These are phyloP conservation scores for Talaromyces nanjingensis DNA, from an alignment of 495 filamentous ascomycete species.

Conservation along the genomic window DNA sequence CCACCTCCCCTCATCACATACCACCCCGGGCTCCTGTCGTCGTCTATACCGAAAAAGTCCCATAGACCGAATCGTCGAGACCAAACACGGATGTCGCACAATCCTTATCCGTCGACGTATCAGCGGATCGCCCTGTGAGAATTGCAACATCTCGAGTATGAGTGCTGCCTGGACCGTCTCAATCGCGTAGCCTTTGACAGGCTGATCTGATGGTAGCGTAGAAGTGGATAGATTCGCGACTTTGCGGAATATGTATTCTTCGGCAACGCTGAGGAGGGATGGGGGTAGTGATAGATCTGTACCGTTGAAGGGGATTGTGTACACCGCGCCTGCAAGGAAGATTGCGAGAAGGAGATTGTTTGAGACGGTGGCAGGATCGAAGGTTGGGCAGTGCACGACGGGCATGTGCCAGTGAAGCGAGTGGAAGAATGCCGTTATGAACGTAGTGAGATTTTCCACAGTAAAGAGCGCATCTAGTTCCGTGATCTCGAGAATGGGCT, in stretches of 20 bases:
- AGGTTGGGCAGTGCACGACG: constrained; percentile 33
- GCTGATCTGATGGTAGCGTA: constrained; percentile 10
- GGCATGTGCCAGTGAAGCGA: constrained; percentile 34
- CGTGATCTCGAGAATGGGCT: constrained; percentile 16
- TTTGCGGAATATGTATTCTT: constrained; percentile 31
- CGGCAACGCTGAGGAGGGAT: constrained; percentile 29
- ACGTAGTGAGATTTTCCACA: constrained; percentile 24
- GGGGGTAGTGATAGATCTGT: constrained; percentile 14
- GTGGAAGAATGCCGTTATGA: constrained; percentile 34
- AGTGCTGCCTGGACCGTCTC: constrained; percentile 30
- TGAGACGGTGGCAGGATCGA: constrained; percentile 29
- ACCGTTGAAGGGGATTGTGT: constrained; percentile 19
- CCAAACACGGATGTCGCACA: constrained; percentile 29
- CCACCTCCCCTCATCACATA: constrained; percentile 21
- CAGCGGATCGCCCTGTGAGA: constrained; percentile 24
- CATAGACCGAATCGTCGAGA: constrained; percentile 27
- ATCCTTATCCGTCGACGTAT: constrained; percentile 32
- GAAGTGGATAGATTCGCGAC: constrained; percentile 17
- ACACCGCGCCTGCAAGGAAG: constrained; percentile 28
- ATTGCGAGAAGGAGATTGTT: constrained; percentile 27
- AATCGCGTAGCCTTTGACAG: constrained; percentile 14
- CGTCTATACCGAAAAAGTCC: constrained; percentile 26
- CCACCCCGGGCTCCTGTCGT: constrained; percentile 10
- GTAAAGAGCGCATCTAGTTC: constrained; percentile 23
- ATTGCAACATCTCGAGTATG: constrained; percentile 36